Evolutionary conservation across 1,139 yeast genomes (phyloP).

Genomic region (Pichia norvegensis): DNA sequence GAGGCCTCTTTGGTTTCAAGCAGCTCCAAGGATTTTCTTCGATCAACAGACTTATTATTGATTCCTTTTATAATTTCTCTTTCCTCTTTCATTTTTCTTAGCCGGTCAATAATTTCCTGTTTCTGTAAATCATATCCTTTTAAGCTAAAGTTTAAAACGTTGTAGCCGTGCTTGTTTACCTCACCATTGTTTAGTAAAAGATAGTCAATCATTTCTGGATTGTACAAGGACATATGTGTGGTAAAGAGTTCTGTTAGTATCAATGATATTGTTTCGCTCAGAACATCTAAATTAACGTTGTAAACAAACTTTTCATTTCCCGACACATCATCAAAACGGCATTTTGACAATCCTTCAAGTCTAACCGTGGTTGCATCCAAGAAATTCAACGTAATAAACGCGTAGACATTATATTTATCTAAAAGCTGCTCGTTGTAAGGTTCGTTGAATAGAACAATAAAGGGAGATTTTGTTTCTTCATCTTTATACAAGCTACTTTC

Average conservation of each 20-base stretch:
- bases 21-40: conserved; percentile 6
- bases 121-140: neutral
- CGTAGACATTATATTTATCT: conserved; percentile 33
- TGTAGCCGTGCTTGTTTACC: conserved; percentile 7
- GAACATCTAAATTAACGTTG: conserved; percentile 7
- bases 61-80: conserved; percentile 3
- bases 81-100: conserved; percentile 4
- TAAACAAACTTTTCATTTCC: conserved; percentile 4
- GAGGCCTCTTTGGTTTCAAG: neutral
- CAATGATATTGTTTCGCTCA: conserved; percentile 14
- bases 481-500: conserved; percentile 48
- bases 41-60: neutral
- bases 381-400: conserved; percentile 41
- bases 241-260: conserved; percentile 15
- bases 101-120: neutral
- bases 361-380: conserved; percentile 19
- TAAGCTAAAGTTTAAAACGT: conserved; percentile 3
- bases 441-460: conserved; percentile 59
- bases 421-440: conserved; percentile 32
- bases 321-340: conserved; percentile 4
- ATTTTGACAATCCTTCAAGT: conserved; percentile 18
- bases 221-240: conserved; percentile 16
- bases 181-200: conserved; percentile 16
- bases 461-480: conserved; percentile 55
- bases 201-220: conserved; percentile 13